phyloP scores from a whole-genome alignment of 371 early-diverging fungal genomes.

The Mortierella sp. region DNA sequence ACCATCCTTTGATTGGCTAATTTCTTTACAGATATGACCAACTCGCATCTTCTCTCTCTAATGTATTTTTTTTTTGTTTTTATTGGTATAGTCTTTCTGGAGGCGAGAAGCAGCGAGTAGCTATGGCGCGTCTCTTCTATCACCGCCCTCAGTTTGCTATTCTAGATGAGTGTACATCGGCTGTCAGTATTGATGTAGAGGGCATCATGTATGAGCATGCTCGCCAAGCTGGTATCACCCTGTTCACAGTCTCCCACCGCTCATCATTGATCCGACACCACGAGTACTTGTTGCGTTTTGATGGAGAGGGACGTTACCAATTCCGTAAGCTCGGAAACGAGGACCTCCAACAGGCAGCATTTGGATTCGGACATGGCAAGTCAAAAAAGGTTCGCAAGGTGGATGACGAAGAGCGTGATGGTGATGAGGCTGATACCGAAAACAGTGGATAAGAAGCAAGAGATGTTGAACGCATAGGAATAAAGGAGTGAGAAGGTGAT shows the following conservation, averaged over 20 bases:
- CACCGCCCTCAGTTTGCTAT: slow-evolving; percentile 89
- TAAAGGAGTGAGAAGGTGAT: too few species aligned
- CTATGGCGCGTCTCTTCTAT: slow-evolving; percentile 89
- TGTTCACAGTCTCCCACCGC: slow-evolving; percentile 88
- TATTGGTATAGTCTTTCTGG: slow-evolving; percentile 65
- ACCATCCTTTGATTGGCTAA: not conserved
- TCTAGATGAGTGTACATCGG: slow-evolving; percentile 89
- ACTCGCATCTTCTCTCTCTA: not conserved
- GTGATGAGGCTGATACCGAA: slow-evolving; percentile 51
- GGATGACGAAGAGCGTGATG: slow-evolving; percentile 37
- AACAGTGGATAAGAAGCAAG: slow-evolving; percentile 26
- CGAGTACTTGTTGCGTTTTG: slow-evolving; percentile 81
- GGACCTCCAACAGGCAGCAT: slow-evolving; percentile 61
- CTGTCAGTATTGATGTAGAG: slow-evolving; percentile 88
- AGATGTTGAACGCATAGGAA: too few species aligned
- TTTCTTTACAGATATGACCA: not conserved
- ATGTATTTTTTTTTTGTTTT: not conserved
- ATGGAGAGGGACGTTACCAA: slow-evolving; percentile 86
- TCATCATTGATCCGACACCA: slow-evolving; percentile 70
- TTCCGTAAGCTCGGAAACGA: slow-evolving; percentile 69
- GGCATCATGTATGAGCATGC: slow-evolving; percentile 88
- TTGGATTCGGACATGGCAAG: slow-evolving; percentile 70
- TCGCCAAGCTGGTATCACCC: slow-evolving; percentile 79
- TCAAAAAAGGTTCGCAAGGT: slow-evolving; percentile 46
- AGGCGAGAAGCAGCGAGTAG: slow-evolving; percentile 85